Percentiles rank a stretch among this genome's conserved stretches.
Evolutionary conservation across 2,329 filamentous ascomycete genomes (phyloP).

Genomic region (Lanzia echinophila): DNA sequence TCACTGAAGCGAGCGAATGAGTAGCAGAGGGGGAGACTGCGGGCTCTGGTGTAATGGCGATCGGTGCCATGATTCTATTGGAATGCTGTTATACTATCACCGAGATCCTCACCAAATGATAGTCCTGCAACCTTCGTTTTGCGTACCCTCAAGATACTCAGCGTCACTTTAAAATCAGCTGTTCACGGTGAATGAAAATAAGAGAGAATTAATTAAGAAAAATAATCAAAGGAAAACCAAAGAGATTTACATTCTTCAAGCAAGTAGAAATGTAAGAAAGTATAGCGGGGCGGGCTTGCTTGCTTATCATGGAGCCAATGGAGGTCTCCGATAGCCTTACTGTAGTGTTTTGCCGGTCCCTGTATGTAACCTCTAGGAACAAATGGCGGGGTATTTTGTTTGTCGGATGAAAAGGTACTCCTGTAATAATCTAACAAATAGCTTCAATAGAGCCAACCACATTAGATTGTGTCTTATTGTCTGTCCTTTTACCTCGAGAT

Average conservation of each 20-base stretch:
- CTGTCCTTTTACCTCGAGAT: no score
- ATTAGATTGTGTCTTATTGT: no score
- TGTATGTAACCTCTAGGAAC: background rate
- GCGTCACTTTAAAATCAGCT: no score
- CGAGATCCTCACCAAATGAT: background rate
- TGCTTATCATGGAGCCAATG: conserved; percentile 7
- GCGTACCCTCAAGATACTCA: background rate
- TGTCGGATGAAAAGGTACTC: no score
- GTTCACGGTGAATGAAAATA: background rate
- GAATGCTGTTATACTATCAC: no score
- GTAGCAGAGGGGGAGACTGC: conserved; percentile 21
- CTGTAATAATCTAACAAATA: no score
- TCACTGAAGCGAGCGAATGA: conserved; percentile 53
- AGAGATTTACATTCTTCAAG: background rate
- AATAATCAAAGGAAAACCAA: background rate
- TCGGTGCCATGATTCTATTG: conserved; percentile 45
- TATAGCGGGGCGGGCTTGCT: conserved; percentile 6
- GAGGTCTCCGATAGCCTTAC: conserved; percentile 7
- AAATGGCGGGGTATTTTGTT: conserved; percentile 3
- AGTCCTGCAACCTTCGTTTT: background rate
- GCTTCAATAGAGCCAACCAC: no score
- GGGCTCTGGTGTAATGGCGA: conserved; percentile 44
- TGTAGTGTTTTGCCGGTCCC: background rate
- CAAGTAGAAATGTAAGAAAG: background rate
- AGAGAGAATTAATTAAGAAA: background rate